Evolutionary conservation across 2,329 filamentous ascomycete genomes (phyloP).

Genomic region (Exophiala sideris): DNA sequence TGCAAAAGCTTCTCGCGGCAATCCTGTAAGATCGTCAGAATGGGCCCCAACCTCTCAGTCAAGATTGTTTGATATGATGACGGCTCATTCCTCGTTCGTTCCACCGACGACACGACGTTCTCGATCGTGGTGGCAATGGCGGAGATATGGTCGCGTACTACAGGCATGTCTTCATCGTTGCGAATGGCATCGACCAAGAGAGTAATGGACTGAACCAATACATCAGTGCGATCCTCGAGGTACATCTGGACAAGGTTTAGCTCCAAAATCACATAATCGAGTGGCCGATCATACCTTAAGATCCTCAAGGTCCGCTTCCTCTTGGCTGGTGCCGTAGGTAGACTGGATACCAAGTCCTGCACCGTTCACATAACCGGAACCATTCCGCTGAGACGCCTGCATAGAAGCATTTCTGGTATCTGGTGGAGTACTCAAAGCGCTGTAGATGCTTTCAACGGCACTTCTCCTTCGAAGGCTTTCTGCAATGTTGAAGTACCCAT

Average conservation of each 20-base stretch:
- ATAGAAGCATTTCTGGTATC: conserved; percentile 37
- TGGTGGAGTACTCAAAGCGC: conserved; percentile 64
- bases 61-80: conserved; percentile 41
- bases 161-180: conserved; percentile 58
- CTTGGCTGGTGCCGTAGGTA: conserved; percentile 40
- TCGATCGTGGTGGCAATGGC: conserved; percentile 69
- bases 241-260: conserved; percentile 55
- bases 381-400: conserved; percentile 12
- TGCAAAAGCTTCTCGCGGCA: conserved; percentile 65
- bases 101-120: conserved; percentile 65
- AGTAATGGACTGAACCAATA: conserved; percentile 76
- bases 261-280: neutral
- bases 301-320: conserved; percentile 54
- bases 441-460: conserved; percentile 70
- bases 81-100: conserved; percentile 51
- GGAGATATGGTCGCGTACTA: conserved; percentile 66
- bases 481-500: conserved; percentile 64
- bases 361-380: conserved; percentile 17
- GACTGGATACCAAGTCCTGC: conserved; percentile 24
- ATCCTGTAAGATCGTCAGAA: conserved; percentile 50
- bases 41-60: conserved; percentile 44
- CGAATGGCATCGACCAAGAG: conserved; percentile 72
- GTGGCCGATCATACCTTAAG: conserved; percentile 51
- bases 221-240: conserved; percentile 76
- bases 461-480: conserved; percentile 50